Evolutionary conservation across 1,139 yeast species (phyloP).

Genomic region (Suhomyces bokatorum): DNA sequence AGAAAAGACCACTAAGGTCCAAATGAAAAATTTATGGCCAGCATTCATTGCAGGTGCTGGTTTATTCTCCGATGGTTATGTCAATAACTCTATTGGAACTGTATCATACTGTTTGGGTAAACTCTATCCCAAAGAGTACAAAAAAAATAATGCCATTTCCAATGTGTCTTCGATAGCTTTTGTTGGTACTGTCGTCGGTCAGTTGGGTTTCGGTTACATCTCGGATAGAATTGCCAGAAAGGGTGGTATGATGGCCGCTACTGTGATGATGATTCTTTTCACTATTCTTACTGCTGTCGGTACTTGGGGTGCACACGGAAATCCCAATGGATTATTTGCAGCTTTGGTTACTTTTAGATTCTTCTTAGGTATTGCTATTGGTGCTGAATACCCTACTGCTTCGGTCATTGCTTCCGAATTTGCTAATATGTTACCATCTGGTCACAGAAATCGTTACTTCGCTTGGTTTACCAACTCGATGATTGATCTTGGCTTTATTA

Average conservation of each 20-base stretch:
- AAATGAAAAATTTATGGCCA: slow-evolving; percentile 28
- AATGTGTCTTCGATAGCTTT: slow-evolving; percentile 51
- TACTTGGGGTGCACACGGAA: slow-evolving; percentile 68
- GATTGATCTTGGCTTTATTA: slow-evolving; percentile 88
- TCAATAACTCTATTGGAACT: slow-evolving; percentile 53
- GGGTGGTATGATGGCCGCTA: slow-evolving; percentile 48
- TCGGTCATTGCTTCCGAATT: slow-evolving; percentile 95
- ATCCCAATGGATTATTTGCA: slow-evolving; percentile 68
- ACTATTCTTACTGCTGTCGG: slow-evolving; percentile 69
- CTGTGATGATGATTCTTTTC: slow-evolving; percentile 45
- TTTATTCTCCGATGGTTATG: slow-evolving; percentile 54
- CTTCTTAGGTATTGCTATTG: slow-evolving; percentile 81
- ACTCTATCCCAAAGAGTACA: slow-evolving; percentile 34
- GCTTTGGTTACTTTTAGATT: slow-evolving; percentile 84
- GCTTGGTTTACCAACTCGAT: slow-evolving; percentile 84
- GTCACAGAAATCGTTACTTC: slow-evolving; percentile 85
- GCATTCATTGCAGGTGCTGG: slow-evolving; percentile 45
- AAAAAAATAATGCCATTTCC: slow-evolving; percentile 38
- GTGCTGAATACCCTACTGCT: slow-evolving; percentile 92
- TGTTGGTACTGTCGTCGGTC: slow-evolving; percentile 53
- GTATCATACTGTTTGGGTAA: slow-evolving; percentile 38
- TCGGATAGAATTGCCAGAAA: slow-evolving; percentile 51
- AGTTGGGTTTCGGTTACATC: slow-evolving; percentile 44
- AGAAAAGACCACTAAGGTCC: slow-evolving; percentile 24
- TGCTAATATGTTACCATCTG: slow-evolving; percentile 72